Evolutionary conservation across 768 basidiomycete genomes (phyloP).

Genomic region (Chlorophyllum brunneum): DNA sequence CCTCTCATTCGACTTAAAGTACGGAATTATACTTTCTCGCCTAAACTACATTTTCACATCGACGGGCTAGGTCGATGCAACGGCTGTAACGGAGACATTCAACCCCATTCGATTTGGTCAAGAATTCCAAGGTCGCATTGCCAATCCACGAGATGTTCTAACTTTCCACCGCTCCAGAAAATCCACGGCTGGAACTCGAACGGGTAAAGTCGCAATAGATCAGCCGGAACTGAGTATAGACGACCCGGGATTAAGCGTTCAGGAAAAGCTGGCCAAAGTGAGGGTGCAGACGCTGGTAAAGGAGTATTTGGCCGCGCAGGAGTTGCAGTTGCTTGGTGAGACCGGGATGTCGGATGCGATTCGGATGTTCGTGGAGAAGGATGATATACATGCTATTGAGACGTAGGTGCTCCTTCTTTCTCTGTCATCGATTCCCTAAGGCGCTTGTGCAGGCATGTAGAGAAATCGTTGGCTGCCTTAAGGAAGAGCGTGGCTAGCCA

Average conservation of each 20-base stretch:
- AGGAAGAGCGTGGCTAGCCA: constrained; percentile 67
- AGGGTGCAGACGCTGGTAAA: constrained; percentile 86
- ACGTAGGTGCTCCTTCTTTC: constrained; percentile 46
- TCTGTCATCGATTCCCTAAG: background rate
- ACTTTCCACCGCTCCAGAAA: constrained; percentile 86
- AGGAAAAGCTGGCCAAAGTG: constrained; percentile 78
- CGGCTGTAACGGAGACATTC: constrained; percentile 85
- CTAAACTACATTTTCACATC: background rate
- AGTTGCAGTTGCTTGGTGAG: constrained; percentile 88
- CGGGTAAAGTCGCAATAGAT: constrained; percentile 63
- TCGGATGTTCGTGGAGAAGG: constrained; percentile 95
- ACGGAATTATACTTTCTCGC: background rate
- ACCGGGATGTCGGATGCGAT: constrained; percentile 92
- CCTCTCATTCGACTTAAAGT: constrained; percentile 87
- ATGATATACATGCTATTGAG: constrained; percentile 89
- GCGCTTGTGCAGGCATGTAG: constrained; percentile 55
- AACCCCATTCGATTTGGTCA: constrained; percentile 98
- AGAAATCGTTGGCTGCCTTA: constrained; percentile 49
- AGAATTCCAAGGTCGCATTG: constrained; percentile 85
- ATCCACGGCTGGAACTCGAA: constrained; percentile 31
- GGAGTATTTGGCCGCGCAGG: constrained; percentile 90
- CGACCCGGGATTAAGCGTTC: constrained; percentile 58
- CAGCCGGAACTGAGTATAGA: constrained; percentile 81
- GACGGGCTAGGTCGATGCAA: constrained; percentile 76
- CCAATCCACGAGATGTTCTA: constrained; percentile 92